A percentile compares a stretch with the other conserved stretches of the same genome.
Evolutionary conservation across 2,329 filamentous ascomycete genomes (phyloP).

Genomic region (Stachybotrys elegans): DNA sequence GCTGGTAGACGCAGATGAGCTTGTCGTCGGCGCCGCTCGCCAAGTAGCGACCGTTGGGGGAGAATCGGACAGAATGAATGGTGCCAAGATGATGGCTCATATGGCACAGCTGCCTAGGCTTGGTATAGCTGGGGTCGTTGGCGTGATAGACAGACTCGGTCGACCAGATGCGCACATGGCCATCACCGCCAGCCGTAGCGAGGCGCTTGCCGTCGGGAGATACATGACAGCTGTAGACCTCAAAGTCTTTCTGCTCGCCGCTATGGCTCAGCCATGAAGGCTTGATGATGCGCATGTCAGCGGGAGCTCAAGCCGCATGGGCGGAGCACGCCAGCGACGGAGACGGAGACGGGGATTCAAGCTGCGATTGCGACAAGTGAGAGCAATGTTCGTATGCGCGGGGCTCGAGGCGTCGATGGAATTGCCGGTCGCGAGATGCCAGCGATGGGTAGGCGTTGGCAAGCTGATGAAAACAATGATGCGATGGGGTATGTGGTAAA

Average conservation of each 20-base stretch:
- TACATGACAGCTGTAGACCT: slow-evolving; percentile 97
- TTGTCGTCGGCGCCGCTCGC: slow-evolving; percentile 98
- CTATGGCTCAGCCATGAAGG: slow-evolving; percentile 94
- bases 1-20: slow-evolving; percentile 93
- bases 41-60: slow-evolving; percentile 88
- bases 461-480: too few species aligned
- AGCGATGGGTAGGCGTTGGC: too few species aligned
- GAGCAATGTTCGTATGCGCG: too few species aligned
- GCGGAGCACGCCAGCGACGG: background rate
- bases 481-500: too few species aligned
- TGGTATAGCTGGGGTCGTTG: slow-evolving; percentile 63
- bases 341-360: background rate
- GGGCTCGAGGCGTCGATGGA: too few species aligned
- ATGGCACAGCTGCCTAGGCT: slow-evolving; percentile 89
- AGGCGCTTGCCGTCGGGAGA: slow-evolving; percentile 90
- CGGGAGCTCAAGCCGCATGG: background rate
- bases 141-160: slow-evolving; percentile 88
- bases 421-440: too few species aligned
- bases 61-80: slow-evolving; percentile 95
- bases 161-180: slow-evolving; percentile 96
- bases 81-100: slow-evolving; percentile 98
- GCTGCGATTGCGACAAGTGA: too few species aligned
- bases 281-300: slow-evolving; percentile 79
- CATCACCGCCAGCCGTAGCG: slow-evolving; percentile 93
- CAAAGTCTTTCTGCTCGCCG: slow-evolving; percentile 96